Conservation (phyloP, 331 rosid species). For the Acacia concinna region DNA sequence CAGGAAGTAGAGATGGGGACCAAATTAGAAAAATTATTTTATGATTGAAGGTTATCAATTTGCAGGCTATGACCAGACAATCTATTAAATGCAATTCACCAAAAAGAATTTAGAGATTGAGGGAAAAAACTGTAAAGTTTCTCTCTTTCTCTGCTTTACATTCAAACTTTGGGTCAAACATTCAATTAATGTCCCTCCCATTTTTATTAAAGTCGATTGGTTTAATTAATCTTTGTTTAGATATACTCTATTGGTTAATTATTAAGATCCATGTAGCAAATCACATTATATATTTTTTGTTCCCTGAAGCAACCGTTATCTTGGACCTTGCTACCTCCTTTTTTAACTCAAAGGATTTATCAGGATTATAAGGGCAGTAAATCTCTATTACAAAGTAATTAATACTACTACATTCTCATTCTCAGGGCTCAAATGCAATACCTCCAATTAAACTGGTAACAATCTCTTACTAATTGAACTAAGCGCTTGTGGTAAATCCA, state of each 20-base stretch:
- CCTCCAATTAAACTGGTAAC: no score
- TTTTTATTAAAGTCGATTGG: not conserved
- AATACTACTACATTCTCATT: no score
- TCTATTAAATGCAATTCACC: not conserved
- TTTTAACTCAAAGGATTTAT: no score
- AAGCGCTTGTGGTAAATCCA: no score
- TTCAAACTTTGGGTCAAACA: constrained; percentile 21
- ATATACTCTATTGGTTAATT: not conserved
- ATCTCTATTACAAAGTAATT: no score
- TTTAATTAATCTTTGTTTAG: not conserved
- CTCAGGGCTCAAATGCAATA: no score
- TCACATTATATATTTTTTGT: not conserved
- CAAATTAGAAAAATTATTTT: not conserved
- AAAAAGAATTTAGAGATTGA: not conserved
- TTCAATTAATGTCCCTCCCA: not conserved
- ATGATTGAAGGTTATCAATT: not conserved
- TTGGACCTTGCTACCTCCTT: no score
- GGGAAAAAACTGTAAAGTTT: not conserved
- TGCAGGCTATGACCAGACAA: not conserved
- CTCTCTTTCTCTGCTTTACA: not conserved
- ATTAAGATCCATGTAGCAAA: not conserved
- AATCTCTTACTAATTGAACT: no score
- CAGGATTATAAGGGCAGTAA: no score
- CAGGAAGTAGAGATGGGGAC: not conserved
- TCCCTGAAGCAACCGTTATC: accelerated